Base-by-base conservation (phyloP, 2,329 filamentous ascomycete genomes). In the Sclerotinia sclerotiorum region DNA sequence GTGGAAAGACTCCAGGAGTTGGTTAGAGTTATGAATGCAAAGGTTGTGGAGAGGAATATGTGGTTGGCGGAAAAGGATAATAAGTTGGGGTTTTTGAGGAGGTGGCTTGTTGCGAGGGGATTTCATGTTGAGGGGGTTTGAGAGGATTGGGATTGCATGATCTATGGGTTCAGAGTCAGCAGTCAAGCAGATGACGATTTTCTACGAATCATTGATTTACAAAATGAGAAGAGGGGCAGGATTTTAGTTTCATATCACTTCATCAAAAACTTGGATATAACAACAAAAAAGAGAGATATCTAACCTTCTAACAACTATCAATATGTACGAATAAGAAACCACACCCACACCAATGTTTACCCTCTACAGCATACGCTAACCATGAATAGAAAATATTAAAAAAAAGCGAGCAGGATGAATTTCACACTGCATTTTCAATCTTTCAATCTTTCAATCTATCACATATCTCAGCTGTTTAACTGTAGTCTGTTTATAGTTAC, bases 51-150 rank as follows among this genome's bases (percentile, higher is more conserved):
- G 19, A 39, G 21, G 24, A 55, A 56, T 6, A 17, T 21, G 5
- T 29, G 19, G 32, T n/a, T 65, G 13, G 52, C 17, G 11, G 52
- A 32, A 29, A 57, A 54, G 39, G 63, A 65, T 48, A 57, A 35
- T 44, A 46, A 54, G 39, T 49, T 66, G 55, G 39, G 29, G 2
- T 39, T 51, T 19, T 27, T 66, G 27, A 66, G 32, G 46, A 62
- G 46, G 21, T 67, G 57, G 44, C 44, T 67, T 57, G 35, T 44
- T 24, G 56, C 29, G 0, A n/a, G 6, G 35, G 55, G 65, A 10
- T 54, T 60, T 42, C 55, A n/a, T 27, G 56, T 67, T 61, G 65
- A 52, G 15, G 56, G 32, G 11, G n/a, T 64, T 29, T 64, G 48
- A 64, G n/a, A n/a, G 7, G 8, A n/a, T 52, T 2, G 27, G 10